Conservation (phyloP, 2,329 filamentous ascomycete species). For the Colletotrichum viniferum region DNA sequence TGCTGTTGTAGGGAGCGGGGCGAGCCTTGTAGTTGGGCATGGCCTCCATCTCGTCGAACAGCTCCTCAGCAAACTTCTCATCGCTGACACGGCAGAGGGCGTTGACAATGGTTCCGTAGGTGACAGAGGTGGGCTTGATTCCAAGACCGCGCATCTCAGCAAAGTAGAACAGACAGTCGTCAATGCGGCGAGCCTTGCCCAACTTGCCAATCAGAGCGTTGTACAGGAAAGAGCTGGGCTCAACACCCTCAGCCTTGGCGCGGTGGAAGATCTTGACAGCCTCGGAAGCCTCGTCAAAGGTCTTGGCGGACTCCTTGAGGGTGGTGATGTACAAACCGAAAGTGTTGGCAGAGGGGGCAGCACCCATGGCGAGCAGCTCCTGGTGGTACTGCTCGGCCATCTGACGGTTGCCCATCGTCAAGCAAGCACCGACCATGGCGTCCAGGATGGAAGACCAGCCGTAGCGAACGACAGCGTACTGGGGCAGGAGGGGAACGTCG, state of each 20-base stretch:
- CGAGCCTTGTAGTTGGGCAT: slow-evolving; percentile 99
- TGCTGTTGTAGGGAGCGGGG: slow-evolving; percentile 96
- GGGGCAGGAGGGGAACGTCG: slow-evolving; percentile 83
- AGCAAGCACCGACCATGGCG: slow-evolving; percentile 91
- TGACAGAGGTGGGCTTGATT: slow-evolving; percentile 95
- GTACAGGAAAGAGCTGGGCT: slow-evolving; percentile 96
- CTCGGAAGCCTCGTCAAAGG: slow-evolving; percentile 95
- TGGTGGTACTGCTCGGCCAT: slow-evolving; percentile 88
- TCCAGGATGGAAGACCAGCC: slow-evolving; percentile 97
- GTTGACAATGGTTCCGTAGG: slow-evolving; percentile 98
- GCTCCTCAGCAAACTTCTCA: slow-evolving; percentile 95
- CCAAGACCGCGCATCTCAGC: slow-evolving; percentile 93
- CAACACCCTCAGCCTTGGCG: slow-evolving; percentile 90
- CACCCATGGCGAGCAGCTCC: slow-evolving; percentile 88
- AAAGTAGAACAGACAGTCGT: slow-evolving; percentile 98
- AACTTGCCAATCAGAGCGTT: slow-evolving; percentile 98
- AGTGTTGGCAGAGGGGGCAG: slow-evolving; percentile 93
- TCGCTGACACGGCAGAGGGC: slow-evolving; percentile 96
- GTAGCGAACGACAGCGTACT: slow-evolving; percentile 88
- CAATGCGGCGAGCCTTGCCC: slow-evolving; percentile 95
- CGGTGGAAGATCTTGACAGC: slow-evolving; percentile 97
- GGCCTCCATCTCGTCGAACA: slow-evolving; percentile 98
- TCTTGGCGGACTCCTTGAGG: slow-evolving; percentile 95
- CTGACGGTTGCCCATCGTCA: slow-evolving; percentile 80
- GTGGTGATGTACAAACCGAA: slow-evolving; percentile 99